Conservation (phyloP, 2,329 filamentous ascomycete genomes). For the Botrytis paeoniae region DNA sequence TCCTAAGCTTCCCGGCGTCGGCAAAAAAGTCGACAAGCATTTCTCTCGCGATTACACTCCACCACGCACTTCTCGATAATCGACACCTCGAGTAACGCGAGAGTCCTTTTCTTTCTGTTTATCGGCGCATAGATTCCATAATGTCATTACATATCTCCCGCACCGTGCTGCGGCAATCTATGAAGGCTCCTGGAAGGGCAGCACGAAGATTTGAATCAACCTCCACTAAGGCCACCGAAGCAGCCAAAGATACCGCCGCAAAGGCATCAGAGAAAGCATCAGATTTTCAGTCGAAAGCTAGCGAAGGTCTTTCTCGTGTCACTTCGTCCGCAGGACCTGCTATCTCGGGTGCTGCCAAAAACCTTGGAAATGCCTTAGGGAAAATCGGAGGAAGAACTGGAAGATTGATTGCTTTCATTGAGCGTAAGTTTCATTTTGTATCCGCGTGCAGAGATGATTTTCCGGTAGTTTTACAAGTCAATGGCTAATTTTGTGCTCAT, state of each 20-base stretch:
- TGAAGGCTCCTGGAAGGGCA: constrained; percentile 32
- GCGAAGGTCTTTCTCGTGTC: constrained; percentile 79
- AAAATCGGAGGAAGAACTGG: constrained; percentile 83
- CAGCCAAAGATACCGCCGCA: constrained; percentile 44
- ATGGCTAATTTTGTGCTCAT: constrained; percentile 29
- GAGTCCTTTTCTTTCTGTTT: constrained; percentile 25
- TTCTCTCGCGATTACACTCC: constrained; percentile 27
- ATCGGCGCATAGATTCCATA: constrained; percentile 27
- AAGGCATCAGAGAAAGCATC: constrained; percentile 45
- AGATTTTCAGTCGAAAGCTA: constrained; percentile 61
- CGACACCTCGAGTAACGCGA: constrained; percentile 24
- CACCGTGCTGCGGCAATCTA: constrained; percentile 35
- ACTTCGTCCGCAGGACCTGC: constrained; percentile 76
- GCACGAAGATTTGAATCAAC: constrained; percentile 57
- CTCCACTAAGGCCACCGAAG: constrained; percentile 47
- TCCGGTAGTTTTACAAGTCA: constrained; percentile 22
- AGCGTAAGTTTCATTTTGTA: constrained; percentile 63
- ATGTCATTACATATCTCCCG: constrained; percentile 37
- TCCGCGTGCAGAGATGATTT: not conserved
- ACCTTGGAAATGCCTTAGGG: constrained; percentile 62
- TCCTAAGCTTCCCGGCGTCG: constrained; percentile 27
- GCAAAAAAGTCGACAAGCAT: constrained; percentile 29
- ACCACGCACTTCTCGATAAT: constrained; percentile 33
- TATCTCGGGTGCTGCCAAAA: constrained; percentile 68
- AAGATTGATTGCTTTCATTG: constrained; percentile 71